phyloP scores from a whole-genome alignment of 129 eudicot genomes.

The Tagetes patula region DNA sequence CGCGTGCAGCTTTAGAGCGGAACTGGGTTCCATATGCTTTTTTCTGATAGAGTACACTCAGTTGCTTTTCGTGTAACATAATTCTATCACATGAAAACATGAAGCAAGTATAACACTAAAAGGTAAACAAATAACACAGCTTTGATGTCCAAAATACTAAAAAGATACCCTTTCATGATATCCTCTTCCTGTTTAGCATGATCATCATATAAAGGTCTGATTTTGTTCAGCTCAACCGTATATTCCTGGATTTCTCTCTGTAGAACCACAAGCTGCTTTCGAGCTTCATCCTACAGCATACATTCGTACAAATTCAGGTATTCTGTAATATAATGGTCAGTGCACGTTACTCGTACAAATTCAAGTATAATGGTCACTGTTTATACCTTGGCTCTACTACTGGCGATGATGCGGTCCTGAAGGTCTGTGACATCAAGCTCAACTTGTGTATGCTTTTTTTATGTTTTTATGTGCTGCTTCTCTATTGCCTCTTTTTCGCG shows the following conservation, averaged over 20 bases:
- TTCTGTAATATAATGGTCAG: background rate
- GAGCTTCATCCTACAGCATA: slow-evolving; percentile 72
- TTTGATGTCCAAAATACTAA: slow-evolving; percentile 9
- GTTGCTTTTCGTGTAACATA: slow-evolving; percentile 92
- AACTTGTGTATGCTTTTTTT: slow-evolving; percentile 67
- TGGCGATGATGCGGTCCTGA: slow-evolving; percentile 62
- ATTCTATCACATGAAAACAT: slow-evolving; percentile 68
- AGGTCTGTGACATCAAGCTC: slow-evolving; percentile 95
- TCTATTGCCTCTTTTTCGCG: slow-evolving; percentile 85
- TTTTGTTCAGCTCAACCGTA: slow-evolving; percentile 55
- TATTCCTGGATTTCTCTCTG: slow-evolving; percentile 74
- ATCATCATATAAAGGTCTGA: slow-evolving; percentile 57
- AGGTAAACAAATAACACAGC: background rate
- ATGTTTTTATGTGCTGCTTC: slow-evolving; percentile 74
- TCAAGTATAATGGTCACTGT: slow-evolving; percentile 1
- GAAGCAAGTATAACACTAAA: slow-evolving; percentile 16
- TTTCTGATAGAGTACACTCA: slow-evolving; percentile 93
- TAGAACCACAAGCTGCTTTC: slow-evolving; percentile 70
- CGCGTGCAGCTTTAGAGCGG: slow-evolving; percentile 85
- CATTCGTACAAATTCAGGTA: background rate
- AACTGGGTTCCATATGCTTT: slow-evolving; percentile 98
- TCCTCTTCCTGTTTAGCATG: slow-evolving; percentile 75
- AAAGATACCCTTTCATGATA: slow-evolving; percentile 68
- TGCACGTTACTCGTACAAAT: background rate
- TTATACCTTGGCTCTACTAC: slow-evolving; percentile 69